Conservation (phyloP, 106 monocot species). For the Xerophyta viscosa region DNA sequence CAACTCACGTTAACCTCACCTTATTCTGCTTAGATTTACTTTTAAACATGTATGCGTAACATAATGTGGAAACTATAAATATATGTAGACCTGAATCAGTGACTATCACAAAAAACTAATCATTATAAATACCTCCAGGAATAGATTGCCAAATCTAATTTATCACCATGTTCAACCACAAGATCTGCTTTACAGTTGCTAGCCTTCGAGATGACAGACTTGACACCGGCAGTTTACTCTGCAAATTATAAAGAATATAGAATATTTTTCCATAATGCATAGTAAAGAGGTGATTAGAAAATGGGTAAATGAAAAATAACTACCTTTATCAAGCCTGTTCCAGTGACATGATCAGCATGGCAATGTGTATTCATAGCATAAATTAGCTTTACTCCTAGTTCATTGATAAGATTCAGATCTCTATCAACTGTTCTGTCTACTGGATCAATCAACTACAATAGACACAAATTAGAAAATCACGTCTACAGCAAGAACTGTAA, state of each 20-base stretch:
- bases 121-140: too few relatives aligned
- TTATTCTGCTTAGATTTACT: too few relatives aligned
- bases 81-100: too few relatives aligned
- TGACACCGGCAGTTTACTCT: conserved; percentile 73
- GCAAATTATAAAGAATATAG: conserved; percentile 8
- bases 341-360: conserved; percentile 96
- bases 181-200: conserved; percentile 81
- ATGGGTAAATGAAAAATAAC: too few relatives aligned
- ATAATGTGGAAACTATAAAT: too few relatives aligned
- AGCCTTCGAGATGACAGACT: conserved; percentile 71
- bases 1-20: too few relatives aligned
- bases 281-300: too few relatives aligned
- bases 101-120: too few relatives aligned
- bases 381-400: conserved; percentile 79
- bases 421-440: conserved; percentile 80
- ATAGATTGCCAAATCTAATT: conserved; percentile 66
- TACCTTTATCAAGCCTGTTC: conserved; percentile 90
- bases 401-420: conserved; percentile 74
- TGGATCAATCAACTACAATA: conserved; percentile 71
- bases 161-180: conserved; percentile 62
- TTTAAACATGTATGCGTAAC: too few relatives aligned
- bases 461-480: neutral
- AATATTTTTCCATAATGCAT: too few relatives aligned
- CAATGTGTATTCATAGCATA: conserved; percentile 96
- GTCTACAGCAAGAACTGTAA: too few relatives aligned